Percentiles rank a stretch among this genome's conserved stretches.
Evolutionary conservation across 805 yeast genomes (phyloP).

Genomic region (Candida succiphila): DNA sequence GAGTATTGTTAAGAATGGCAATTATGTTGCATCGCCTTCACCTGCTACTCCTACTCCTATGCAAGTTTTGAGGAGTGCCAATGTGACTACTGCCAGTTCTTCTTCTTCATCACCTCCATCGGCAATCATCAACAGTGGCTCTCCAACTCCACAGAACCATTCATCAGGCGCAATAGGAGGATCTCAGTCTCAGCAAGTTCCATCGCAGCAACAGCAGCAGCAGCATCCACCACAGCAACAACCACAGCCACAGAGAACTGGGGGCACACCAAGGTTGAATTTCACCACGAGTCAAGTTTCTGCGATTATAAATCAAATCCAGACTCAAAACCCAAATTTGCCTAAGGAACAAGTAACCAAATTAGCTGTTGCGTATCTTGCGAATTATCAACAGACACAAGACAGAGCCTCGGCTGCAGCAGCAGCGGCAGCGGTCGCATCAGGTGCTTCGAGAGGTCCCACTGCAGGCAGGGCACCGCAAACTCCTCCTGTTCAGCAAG

Average conservation of each 20-base stretch:
- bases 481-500: slow-evolving; percentile 20
- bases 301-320: slow-evolving; percentile 54
- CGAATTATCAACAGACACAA: slow-evolving; percentile 44
- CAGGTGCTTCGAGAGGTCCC: slow-evolving; percentile 9
- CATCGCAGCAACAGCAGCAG: slow-evolving; percentile 2
- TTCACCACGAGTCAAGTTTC: slow-evolving; percentile 57
- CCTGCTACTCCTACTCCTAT: slow-evolving; percentile 16
- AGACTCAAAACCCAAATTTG: slow-evolving; percentile 53
- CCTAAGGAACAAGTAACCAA: slow-evolving; percentile 56
- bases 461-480: slow-evolving; percentile 4
- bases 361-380: slow-evolving; percentile 54
- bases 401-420: slow-evolving; percentile 21
- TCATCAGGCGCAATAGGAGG: no score
- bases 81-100: background rate
- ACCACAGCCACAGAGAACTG: no score
- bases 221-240: background rate
- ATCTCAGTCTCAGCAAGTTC: no score
- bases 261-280: slow-evolving; percentile 11
- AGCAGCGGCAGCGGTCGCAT: slow-evolving; percentile 13
- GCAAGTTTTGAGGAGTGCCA: slow-evolving; percentile 9
- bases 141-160: background rate
- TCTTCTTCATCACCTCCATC: background rate
- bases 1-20: slow-evolving; percentile 1
- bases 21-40: slow-evolving; percentile 1
- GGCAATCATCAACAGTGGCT: background rate